Conservation (phyloP, 208 protist species). For the Wallacemonas rigidus region DNA sequence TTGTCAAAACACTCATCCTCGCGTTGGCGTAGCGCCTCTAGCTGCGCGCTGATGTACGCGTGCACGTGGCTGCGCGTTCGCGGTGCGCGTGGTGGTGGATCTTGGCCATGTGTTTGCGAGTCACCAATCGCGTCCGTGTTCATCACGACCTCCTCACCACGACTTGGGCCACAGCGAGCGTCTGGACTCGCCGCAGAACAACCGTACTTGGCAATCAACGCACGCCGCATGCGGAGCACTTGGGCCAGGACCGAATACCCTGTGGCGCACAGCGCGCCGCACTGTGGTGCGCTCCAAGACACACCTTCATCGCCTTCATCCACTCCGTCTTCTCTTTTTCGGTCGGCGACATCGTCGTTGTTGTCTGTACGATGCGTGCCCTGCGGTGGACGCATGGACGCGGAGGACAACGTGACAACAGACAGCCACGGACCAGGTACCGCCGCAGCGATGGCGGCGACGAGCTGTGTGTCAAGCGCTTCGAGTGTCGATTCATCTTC, state of each 20-base stretch:
- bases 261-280: constrained; percentile 9
- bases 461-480: neutral
- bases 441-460: neutral
- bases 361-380: neutral
- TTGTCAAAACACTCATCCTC: constrained; percentile 22
- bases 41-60: neutral
- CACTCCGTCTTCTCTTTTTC: neutral
- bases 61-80: neutral
- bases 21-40: constrained; percentile 4
- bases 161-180: no score
- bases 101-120: no score
- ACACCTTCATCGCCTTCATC: neutral
- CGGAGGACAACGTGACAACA: neutral
- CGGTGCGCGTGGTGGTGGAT: neutral
- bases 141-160: no score
- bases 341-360: neutral
- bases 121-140: no score
- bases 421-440: neutral
- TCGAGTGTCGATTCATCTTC: neutral
- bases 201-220: constrained; percentile 17
- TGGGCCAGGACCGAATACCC: constrained; percentile 21
- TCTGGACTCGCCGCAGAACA: no score
- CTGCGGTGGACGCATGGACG: no score
- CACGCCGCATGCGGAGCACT: constrained; percentile 18
- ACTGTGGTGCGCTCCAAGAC: neutral